Base-by-base conservation (phyloP, 1,284 basidiomycete species). In the Cutaneotrichosporon sp. region DNA sequence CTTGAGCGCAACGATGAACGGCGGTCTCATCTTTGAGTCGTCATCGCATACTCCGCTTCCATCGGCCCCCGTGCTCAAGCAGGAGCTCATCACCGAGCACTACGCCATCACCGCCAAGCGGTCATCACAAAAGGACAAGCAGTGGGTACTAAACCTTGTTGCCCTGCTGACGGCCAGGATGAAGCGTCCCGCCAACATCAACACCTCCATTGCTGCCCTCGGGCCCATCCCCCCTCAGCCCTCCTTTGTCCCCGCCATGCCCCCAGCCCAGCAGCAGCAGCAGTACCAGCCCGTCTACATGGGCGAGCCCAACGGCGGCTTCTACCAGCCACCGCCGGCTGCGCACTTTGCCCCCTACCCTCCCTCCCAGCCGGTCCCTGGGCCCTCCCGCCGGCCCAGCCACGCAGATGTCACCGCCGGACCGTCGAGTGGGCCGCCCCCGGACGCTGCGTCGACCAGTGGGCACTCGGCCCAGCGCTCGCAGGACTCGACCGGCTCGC, bases 31-130 rank as follows among this genome's bases (percentile, higher is more conserved):
- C 50, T 59, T 64, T n/a, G 62, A 67, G 62, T 55, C 64, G 20
- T 56, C 54, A 46, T 33, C 63, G 34, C 59, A 59, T 33, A 43
- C 57, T n/a, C 59, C 55, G 51, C 56, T 62, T 24, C 59, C 59
- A 46, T 58, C 63, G 20, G 64, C 58, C 13, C 65, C 65, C 11
- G 60, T 51, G 54, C 65, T 67, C 56, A 67, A 67, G 60, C 62
- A 64, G 51, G 65, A 67, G 52, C 65, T 64, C 42, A 56, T 67
- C 60, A 67, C 65, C 29, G 65, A 67, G 60, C 65, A 67, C 60
- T 67, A 67, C 62, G 62, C 62, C 47, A 56, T 67, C 58, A 64
- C 60, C 27, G 65, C 62, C 4, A 67, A 64, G 47, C 65, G 62
- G 14, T 31, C 56, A 16, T 62, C 65, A 11, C 53, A 57, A 22